Evolutionary conservation across 1,284 basidiomycete genomes (phyloP).

Genomic region (Rhizoctonia solani): DNA sequence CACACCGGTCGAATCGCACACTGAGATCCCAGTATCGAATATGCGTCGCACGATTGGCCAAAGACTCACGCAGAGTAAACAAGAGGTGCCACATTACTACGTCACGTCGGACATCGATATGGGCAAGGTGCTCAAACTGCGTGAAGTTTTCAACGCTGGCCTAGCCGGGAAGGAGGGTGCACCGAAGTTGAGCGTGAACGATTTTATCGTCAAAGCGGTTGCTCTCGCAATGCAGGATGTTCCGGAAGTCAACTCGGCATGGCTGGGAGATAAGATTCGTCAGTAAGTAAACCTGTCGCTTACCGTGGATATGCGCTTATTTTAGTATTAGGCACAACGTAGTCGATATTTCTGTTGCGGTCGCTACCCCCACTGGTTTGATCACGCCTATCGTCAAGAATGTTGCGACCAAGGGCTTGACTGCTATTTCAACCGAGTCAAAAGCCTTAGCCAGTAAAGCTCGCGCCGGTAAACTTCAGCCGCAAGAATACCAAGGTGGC

Average conservation of each 20-base stretch:
- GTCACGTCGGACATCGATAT: constrained; percentile 95
- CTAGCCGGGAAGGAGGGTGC: constrained; percentile 81
- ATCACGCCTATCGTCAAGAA: constrained; percentile 98
- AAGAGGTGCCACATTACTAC: constrained; percentile 97
- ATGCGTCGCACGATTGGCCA: constrained; percentile 94
- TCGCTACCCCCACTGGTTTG: constrained; percentile 93
- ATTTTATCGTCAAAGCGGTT: constrained; percentile 97
- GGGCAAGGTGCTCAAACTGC: constrained; percentile 93
- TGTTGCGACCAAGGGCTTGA: constrained; percentile 88
- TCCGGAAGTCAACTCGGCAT: constrained; percentile 97
- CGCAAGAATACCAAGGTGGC: constrained; percentile 98
- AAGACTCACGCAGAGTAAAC: constrained; percentile 91
- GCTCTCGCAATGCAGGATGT: constrained; percentile 91
- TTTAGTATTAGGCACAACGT: constrained; percentile 78
- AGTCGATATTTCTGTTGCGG: constrained; percentile 95
- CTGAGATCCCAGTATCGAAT: constrained; percentile 89
- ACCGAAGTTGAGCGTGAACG: constrained; percentile 95
- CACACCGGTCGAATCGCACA: constrained; percentile 68
- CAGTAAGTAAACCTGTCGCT: no score
- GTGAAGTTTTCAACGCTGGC: constrained; percentile 94
- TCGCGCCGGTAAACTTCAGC: constrained; percentile 93
- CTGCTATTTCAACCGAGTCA: constrained; percentile 88
- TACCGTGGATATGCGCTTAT: no score
- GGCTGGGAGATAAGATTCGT: constrained; percentile 95
- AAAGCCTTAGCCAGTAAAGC: constrained; percentile 95